Evolutionary conservation across 441 rosid species (phyloP), one percentile per base, ranked within the genome.

Genomic region (Flueggea neowawraea): DNA sequence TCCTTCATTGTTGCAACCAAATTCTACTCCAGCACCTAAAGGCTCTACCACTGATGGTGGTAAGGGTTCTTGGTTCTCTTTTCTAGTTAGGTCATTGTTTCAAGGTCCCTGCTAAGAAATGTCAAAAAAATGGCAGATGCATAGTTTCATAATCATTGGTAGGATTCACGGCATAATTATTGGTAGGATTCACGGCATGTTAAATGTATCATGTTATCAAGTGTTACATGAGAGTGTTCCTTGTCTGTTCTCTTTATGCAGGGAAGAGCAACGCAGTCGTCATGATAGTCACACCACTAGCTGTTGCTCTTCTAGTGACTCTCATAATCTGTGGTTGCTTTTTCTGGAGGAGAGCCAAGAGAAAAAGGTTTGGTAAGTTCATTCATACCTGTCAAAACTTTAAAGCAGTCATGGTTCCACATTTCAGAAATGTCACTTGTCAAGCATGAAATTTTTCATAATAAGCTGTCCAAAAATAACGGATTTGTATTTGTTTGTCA

Each of bases 301-400:
- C 50, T 4, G 50, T 54, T 62, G 57, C 61, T 16, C 15, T 66
- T 45, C 28, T 50, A 17, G 51, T 54, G 44, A 51, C 49, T 2
- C 36, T 54, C 7, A 10, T 62, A 4, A 6, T 62, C 58, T 64
- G 63, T 13, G 31, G 65, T 66, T 65, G 68, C 70, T 65, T 59
- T 63, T 51, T 65, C 12, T 54, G 70, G 61, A 65, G 60, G 57
- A 75, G 57, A 51, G 52, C 44, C 33, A 68, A 55, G 45, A 54
- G 31, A 48, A 69, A 45, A 33, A 36, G 33, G 55, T 49, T 28
- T n/a, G 78, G 75, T 67, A 54, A 44, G 32, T 54, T 22, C 0
- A 6, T 11, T 43, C 45, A 11, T 43, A 43, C 12, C 12, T 43
- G 1, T 43, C 45, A 11, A 43, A 22, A 22, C 28, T 22, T 22